phyloP scores from a whole-genome alignment of 2,329 filamentous ascomycete species.

The Neoascochyta sp. region DNA sequence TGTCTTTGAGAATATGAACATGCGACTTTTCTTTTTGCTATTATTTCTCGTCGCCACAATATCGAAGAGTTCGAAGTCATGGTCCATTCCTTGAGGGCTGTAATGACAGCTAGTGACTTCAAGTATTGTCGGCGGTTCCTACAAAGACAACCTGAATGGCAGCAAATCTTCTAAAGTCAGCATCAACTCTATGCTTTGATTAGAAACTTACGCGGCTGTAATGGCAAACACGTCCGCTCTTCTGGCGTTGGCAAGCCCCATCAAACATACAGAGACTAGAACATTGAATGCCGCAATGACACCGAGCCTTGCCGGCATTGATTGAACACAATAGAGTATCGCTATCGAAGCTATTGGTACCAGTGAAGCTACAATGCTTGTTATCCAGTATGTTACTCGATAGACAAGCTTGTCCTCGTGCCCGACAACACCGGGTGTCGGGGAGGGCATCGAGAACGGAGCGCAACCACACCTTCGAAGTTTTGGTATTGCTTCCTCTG shows the following conservation, averaged over 20 bases:
- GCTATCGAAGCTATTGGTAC: slow-evolving; percentile 21
- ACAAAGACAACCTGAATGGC: too few relatives aligned
- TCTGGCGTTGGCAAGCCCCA: slow-evolving; percentile 17
- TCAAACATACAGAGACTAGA: slow-evolving; percentile 19
- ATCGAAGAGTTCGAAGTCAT: too few relatives aligned
- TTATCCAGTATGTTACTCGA: slow-evolving; percentile 16
- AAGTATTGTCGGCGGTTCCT: too few relatives aligned
- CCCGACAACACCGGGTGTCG: slow-evolving; percentile 5
- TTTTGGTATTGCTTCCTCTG: slow-evolving; percentile 6
- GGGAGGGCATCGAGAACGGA: slow-evolving; percentile 11
- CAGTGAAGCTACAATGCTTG: slow-evolving; percentile 16
- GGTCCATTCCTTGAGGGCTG: too few relatives aligned
- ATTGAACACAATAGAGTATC: slow-evolving; percentile 10
- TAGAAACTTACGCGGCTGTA: slow-evolving; percentile 21
- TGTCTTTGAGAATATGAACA: too few relatives aligned
- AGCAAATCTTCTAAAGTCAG: too few relatives aligned
- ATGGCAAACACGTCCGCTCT: slow-evolving; percentile 24
- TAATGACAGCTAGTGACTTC: too few relatives aligned
- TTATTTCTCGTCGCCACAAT: too few relatives aligned
- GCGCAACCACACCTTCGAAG: slow-evolving; percentile 9
- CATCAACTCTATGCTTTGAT: too few relatives aligned
- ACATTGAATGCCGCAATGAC: slow-evolving; percentile 23
- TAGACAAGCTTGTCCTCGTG: slow-evolving; percentile 12
- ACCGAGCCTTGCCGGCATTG: slow-evolving; percentile 8
- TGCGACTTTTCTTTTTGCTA: too few relatives aligned